These are phyloP conservation scores for Sistotremastrum niveocremeum DNA, from an alignment of 768 basidiomycete genomes.

Conservation along the genomic window DNA sequence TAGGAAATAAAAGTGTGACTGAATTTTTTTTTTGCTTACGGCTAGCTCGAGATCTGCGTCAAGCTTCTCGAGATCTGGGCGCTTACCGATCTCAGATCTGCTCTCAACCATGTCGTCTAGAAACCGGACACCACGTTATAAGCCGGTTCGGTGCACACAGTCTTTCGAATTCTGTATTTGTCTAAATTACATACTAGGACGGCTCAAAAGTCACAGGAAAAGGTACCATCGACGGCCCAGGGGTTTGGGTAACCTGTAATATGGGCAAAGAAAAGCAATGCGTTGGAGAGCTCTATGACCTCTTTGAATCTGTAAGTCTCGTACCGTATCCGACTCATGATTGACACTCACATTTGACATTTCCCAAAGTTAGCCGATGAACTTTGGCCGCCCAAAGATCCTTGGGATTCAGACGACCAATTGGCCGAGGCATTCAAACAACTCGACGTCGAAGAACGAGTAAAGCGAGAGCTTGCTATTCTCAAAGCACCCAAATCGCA, in stretches of 20 bases:
- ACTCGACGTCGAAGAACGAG: slow-evolving; percentile 19
- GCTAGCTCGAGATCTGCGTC: too few relatives aligned
- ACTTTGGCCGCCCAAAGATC: slow-evolving; percentile 44
- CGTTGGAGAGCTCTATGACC: slow-evolving; percentile 61
- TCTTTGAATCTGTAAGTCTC: slow-evolving; percentile 57
- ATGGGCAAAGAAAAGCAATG: slow-evolving; percentile 75
- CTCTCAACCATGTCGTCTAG: too few relatives aligned
- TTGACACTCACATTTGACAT: slow-evolving; percentile 1
- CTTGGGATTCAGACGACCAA: slow-evolving; percentile 6
- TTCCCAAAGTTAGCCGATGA: slow-evolving; percentile 48
- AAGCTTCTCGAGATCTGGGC: too few relatives aligned
- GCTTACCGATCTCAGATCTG: too few relatives aligned
- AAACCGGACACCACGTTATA: too few relatives aligned
- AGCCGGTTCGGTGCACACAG: too few relatives aligned
- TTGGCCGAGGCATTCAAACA: slow-evolving; percentile 15
- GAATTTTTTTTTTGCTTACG: too few relatives aligned
- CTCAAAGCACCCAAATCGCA: slow-evolving; percentile 54
- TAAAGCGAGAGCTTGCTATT: slow-evolving; percentile 21
- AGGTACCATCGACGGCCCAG: slow-evolving; percentile 61
- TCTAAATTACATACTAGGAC: slow-evolving; percentile 39
- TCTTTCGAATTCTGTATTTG: too few relatives aligned
- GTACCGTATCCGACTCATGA: background rate
- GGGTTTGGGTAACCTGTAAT: slow-evolving; percentile 75
- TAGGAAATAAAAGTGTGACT: too few relatives aligned
- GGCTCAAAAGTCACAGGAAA: slow-evolving; percentile 56